phyloP scores from a whole-genome alignment of 2,329 filamentous ascomycete genomes.

The Ceratocystis papillata region DNA sequence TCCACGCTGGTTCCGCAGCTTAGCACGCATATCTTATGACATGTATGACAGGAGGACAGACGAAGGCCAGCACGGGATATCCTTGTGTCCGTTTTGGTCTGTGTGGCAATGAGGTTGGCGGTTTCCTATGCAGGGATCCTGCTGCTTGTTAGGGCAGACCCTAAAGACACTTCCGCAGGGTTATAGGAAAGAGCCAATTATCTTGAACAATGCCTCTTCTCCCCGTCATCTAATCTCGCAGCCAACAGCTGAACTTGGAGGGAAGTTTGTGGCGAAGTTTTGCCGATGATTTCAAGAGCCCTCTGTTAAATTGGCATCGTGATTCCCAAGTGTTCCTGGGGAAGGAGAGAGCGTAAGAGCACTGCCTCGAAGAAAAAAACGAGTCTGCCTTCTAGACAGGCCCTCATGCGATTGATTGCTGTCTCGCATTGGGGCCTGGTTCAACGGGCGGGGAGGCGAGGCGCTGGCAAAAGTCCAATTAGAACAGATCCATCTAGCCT shows the following conservation, averaged over 20 bases:
- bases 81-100: not conserved
- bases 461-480: not conserved
- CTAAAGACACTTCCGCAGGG: no score
- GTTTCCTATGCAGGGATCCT: not conserved
- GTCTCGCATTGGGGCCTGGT: not conserved
- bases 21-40: not conserved
- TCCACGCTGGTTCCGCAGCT: not conserved
- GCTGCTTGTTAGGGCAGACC: not conserved
- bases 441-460: not conserved
- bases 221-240: no score
- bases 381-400: not conserved
- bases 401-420: not conserved
- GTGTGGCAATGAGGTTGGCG: not conserved
- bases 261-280: not conserved
- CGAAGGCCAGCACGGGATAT: not conserved
- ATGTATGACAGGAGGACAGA: not conserved
- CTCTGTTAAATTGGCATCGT: not conserved
- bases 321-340: not conserved
- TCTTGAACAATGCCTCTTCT: no score
- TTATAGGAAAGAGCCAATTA: no score
- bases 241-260: no score
- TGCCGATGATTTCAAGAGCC: not conserved
- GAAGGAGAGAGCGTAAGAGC: not conserved
- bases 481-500: not conserved
- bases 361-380: not conserved